Conservation (phyloP, 1,139 yeast genomes). For the Fermentozyma sake region DNA sequence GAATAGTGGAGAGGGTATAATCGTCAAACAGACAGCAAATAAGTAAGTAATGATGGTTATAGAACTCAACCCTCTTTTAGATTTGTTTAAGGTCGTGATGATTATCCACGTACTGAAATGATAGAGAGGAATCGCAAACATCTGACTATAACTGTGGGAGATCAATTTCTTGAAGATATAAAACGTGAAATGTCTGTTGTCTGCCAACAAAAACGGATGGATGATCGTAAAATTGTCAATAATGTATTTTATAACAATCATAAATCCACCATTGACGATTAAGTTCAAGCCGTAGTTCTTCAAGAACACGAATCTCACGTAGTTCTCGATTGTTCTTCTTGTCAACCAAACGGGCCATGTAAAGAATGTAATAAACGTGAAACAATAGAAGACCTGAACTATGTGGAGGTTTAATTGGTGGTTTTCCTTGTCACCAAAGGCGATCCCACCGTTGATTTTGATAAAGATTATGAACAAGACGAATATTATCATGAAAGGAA, state of each 20-base stretch:
- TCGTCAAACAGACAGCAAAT: slow-evolving; percentile 52
- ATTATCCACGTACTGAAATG: slow-evolving; percentile 62
- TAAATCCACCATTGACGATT: slow-evolving; percentile 13
- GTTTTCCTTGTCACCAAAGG: slow-evolving; percentile 85
- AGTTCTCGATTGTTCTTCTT: slow-evolving; percentile 27
- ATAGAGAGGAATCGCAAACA: slow-evolving; percentile 59
- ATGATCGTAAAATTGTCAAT: slow-evolving; percentile 63
- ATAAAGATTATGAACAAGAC: slow-evolving; percentile 53
- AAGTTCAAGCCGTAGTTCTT: slow-evolving; percentile 15
- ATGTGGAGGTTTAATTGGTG: slow-evolving; percentile 69
- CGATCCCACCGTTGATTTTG: slow-evolving; percentile 66
- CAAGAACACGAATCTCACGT: slow-evolving; percentile 23
- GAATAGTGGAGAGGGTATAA: slow-evolving; percentile 85
- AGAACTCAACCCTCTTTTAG: slow-evolving; percentile 17
- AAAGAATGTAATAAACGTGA: slow-evolving; percentile 55
- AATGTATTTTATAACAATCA: slow-evolving; percentile 38
- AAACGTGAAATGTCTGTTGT: slow-evolving; percentile 89
- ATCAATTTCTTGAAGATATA: slow-evolving; percentile 71
- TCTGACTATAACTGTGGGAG: slow-evolving; percentile 34
- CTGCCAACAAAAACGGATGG: slow-evolving; percentile 91
- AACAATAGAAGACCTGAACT: slow-evolving; percentile 79
- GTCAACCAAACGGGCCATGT: slow-evolving; percentile 71
- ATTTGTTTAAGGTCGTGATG: slow-evolving; percentile 20
- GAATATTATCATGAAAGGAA: slow-evolving; percentile 56
- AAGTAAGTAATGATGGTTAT: slow-evolving; percentile 43